phyloP scores from a whole-genome alignment of 306 rosid species.

The Cucurbita pepo region DNA sequence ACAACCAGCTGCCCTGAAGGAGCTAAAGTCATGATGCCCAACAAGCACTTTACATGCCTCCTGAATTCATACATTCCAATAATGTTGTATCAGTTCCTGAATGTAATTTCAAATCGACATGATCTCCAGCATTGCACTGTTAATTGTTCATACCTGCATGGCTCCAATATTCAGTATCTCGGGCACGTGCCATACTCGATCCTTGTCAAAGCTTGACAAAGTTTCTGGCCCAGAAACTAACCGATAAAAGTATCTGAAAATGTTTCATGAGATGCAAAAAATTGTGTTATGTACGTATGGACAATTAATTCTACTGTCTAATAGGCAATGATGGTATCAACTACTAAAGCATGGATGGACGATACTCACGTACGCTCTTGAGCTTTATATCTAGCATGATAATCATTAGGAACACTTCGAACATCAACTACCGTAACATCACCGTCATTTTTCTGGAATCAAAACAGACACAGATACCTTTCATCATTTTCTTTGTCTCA shows the following conservation, averaged over 20 bases:
- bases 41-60: constrained; percentile 80
- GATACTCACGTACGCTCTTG: constrained; percentile 86
- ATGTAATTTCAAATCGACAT: not conserved
- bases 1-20: constrained; percentile 90
- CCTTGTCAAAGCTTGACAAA: constrained; percentile 68
- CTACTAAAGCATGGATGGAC: constrained; percentile 1
- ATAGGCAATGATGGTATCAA: not conserved
- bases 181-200: constrained; percentile 76
- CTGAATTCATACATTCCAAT: constrained; percentile 17
- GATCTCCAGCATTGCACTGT: not conserved
- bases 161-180: constrained; percentile 62
- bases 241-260: constrained; percentile 69
- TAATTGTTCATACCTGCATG: constrained; percentile 42
- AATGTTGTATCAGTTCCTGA: not conserved
- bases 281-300: not conserved
- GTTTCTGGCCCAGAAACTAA: constrained; percentile 68
- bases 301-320: not conserved
- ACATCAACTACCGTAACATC: constrained; percentile 67
- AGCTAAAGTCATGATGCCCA: constrained; percentile 89
- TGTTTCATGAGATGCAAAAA: not conserved
- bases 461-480: constrained; percentile 8
- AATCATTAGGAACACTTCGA: constrained; percentile 54
- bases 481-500: constrained; percentile 6
- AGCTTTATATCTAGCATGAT: constrained; percentile 79
- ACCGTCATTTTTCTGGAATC: constrained; percentile 51